These are phyloP conservation scores for Pseudogymnoascus sp. DNA, from an alignment of 2,329 filamentous ascomycete species.

Conservation along the genomic window DNA sequence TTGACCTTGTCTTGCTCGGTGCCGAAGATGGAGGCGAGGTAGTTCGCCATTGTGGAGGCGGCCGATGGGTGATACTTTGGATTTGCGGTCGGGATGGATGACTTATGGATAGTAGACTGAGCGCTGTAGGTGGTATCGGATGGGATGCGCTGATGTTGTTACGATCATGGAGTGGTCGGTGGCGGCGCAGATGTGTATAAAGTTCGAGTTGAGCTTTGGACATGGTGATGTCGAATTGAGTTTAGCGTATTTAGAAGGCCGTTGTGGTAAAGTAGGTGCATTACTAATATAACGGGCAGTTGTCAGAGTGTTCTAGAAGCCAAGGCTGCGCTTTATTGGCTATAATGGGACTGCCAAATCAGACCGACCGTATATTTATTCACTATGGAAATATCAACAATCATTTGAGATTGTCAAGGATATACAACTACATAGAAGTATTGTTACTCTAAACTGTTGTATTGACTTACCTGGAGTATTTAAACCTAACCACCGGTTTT, in stretches of 20 bases:
- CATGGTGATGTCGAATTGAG: background rate
- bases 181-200: slow-evolving; percentile 7
- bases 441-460: background rate
- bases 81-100: background rate
- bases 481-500: background rate
- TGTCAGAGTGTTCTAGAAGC: background rate
- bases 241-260: background rate
- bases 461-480: background rate
- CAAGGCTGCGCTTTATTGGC: background rate
- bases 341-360: background rate
- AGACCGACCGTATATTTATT: background rate
- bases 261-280: background rate
- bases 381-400: background rate
- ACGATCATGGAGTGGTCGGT: background rate
- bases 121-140: background rate
- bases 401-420: background rate
- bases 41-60: slow-evolving; percentile 70
- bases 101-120: background rate
- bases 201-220: slow-evolving; percentile 4
- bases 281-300: slow-evolving; percentile 1
- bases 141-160: slow-evolving; percentile 1
- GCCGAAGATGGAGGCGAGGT: slow-evolving; percentile 97
- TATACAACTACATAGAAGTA: background rate
- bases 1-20: slow-evolving; percentile 99
- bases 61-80: background rate